Evolutionary conservation across 2,329 filamentous ascomycete species (phyloP), one percentile per base, ranked within the genome.

Genomic region (Phialemonium atrogriseum): DNA sequence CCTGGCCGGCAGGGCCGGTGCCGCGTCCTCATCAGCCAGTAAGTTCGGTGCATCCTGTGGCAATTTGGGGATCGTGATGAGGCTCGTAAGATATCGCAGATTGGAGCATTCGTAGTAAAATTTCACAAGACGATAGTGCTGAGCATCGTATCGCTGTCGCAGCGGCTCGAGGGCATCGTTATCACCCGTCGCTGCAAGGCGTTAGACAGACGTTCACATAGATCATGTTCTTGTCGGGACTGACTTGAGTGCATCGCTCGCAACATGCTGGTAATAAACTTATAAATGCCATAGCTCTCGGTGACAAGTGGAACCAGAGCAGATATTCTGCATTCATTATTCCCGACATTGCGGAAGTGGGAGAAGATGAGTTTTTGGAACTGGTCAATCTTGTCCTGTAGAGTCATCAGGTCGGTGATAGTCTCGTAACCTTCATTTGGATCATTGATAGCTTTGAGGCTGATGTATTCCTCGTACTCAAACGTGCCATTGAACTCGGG

Each of bases 31-130:
- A 49, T 94, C 87, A 13, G 77, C 76, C 11, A 95, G 69, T 23
- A 96, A 68, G 48, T 85, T 96, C 1, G 91, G 91, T 1, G 91
- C 84, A 34, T 96, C 88, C 59, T 94, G 85, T 1, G 91, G 88
- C 30, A 98, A 73, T 56, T 95, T 96, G 1, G 91, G 91, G 6
- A 98, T 86, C 2, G 86, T 94, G 51, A 98, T 96, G 31, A 98
- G 68, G 49, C 87, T 94, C 10, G 91, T 98, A 29, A 98, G 72
- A 54, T 98, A 98, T 46, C 91, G 82, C 34, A 98, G 70, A 56
- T 96, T 98, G 9, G 91, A 95, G 60, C 91, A 98, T 61, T 98
- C 91, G 59, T 96, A 96, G 63, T 98, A 98, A 62, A 96, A 98
- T 52, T 93, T 91, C 52, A 94, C 84, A 11, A 98, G 73, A 12